Evolutionary conservation across 139 green algal species (phyloP).

Genomic region (Coccomyxa sp.): DNA sequence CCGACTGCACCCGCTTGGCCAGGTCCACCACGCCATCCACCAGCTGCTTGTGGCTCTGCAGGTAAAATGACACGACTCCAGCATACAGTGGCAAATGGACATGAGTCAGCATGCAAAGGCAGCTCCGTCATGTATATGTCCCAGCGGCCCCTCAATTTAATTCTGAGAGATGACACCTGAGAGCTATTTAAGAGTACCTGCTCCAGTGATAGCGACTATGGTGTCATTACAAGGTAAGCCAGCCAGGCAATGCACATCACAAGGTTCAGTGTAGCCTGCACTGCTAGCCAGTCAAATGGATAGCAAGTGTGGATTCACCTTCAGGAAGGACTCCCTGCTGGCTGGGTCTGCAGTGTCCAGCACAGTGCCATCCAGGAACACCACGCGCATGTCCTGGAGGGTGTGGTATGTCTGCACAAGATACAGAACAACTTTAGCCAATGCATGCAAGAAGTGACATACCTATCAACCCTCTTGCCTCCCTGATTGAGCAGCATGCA

Average conservation of each 20-base stretch:
- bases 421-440: not conserved
- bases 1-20: constrained; percentile 65
- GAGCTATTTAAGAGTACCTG: not conserved
- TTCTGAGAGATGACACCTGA: too few species aligned
- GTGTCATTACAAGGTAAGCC: not conserved
- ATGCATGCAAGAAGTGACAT: not conserved
- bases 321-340: constrained; percentile 70
- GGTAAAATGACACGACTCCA: not conserved
- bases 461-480: too few species aligned
- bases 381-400: constrained; percentile 90
- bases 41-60: constrained; percentile 65
- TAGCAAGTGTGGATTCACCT: constrained; percentile 23
- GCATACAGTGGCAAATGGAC: not conserved
- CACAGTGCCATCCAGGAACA: constrained; percentile 92
- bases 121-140: too few species aligned
- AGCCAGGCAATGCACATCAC: too few species aligned
- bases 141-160: not conserved
- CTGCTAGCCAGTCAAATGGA: too few species aligned
- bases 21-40: constrained; percentile 74
- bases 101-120: not conserved
- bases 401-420: constrained; percentile 78
- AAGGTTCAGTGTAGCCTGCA: too few species aligned
- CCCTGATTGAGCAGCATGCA: too few species aligned
- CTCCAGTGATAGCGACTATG: not conserved
- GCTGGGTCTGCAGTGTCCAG: constrained; percentile 85